These are phyloP conservation scores for Deuterostichococcus epilithicus DNA, from an alignment of 139 green algal species.

Conservation along the genomic window DNA sequence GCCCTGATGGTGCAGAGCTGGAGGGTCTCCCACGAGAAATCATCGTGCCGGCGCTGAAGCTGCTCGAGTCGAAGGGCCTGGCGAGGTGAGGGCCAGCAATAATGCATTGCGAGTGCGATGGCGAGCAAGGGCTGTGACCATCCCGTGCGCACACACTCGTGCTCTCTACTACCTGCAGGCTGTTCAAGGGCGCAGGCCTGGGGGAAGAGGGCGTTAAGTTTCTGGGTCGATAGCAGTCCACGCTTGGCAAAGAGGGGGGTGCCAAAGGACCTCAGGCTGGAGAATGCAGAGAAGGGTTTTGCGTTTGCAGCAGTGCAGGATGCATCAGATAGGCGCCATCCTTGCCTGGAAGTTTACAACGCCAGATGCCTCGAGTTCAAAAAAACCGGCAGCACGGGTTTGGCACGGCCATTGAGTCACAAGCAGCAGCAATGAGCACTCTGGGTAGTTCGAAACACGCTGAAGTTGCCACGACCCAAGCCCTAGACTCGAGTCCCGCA, in stretches of 20 bases:
- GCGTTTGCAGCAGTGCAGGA: no score
- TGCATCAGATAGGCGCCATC: no score
- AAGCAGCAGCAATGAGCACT: no score
- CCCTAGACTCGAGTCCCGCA: no score
- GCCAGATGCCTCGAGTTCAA: no score
- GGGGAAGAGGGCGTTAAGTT: conserved; percentile 79
- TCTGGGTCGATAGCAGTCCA: conserved; percentile 14
- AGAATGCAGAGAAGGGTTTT: neutral
- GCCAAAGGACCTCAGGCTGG: neutral
- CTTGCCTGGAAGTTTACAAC: no score
- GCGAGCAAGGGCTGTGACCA: neutral
- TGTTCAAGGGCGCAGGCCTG: conserved; percentile 53
- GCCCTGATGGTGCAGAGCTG: conserved; percentile 22
- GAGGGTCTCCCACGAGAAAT: conserved; percentile 53
- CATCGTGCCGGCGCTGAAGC: conserved; percentile 40
- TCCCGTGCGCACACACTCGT: neutral
- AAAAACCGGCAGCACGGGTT: no score
- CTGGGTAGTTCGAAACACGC: no score
- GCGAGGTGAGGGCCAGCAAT: conserved; percentile 35
- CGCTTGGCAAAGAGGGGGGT: no score
- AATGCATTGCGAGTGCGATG: neutral
- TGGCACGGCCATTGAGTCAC: no score
- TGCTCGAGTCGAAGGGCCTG: conserved; percentile 57
- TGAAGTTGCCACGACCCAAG: no score
- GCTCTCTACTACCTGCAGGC: conserved; percentile 20